Base-by-base conservation (phyloP, 2,329 filamentous ascomycete species). In the Arachnopeziza araneosa region DNA sequence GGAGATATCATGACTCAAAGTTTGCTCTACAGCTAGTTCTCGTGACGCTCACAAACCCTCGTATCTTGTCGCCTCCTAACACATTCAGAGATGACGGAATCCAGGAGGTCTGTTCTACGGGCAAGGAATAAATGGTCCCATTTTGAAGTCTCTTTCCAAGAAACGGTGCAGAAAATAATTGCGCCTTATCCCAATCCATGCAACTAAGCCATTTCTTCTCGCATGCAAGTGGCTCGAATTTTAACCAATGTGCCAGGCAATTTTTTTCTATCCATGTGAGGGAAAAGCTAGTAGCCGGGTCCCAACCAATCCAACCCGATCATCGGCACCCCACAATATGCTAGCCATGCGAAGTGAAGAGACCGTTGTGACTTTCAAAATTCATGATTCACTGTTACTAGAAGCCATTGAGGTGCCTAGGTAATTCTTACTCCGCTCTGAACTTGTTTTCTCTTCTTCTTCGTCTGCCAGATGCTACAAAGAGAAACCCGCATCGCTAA, bases 1-100 rank as follows among this genome's bases (percentile, higher is more conserved):
- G 61, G 66, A 71, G 62, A 68, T 63, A 63, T 65, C 57, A 68
- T 67, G 68, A 69, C 59, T 44, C 36, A 44, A 44, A 44, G 6
- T 44, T 19, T 5, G 36, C 36, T 44, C 17, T 44, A 44, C 36
- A 44, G 36, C 36, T 14, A 44, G 17, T 14, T 44, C 36, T 44
- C 10, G 36, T 44, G 36, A 44, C 26, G 9, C 9, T 30, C 4
- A 14, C 36, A 44, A 17, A 19, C 17, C 4, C 36, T 19, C 36
- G 12, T 44, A 4, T 4, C 36, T 19, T 14, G 17, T 44, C 17
- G 36, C 36, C 17, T 44, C 12, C 17, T 44, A 2, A 44, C 17
- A 17, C 12, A 14, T 44, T 19, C 17, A 44, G 12, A 14, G 17
- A 44, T 44, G 36, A 44, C 36, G 36, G 26, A 44, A 44, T 44